These are phyloP conservation scores for Botryotinia calthae DNA, from an alignment of 2,329 filamentous ascomycete genomes.

Conservation along the genomic window DNA sequence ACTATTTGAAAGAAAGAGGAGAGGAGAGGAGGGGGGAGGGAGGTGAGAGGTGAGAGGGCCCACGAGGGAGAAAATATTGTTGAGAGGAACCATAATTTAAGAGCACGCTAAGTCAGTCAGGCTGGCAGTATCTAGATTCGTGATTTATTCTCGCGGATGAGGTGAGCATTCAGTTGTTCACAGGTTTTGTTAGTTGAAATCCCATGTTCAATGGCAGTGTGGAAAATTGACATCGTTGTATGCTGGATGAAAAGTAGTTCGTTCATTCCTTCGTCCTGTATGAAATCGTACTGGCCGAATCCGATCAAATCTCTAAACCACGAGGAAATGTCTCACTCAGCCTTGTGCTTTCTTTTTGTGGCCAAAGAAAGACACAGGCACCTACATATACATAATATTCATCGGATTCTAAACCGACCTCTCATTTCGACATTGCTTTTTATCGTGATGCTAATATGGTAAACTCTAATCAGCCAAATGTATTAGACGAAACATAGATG, in stretches of 20 bases:
- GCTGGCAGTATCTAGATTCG: background rate
- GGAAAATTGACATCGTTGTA: background rate
- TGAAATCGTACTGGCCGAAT: background rate
- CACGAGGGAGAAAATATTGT: background rate
- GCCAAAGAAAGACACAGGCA: background rate
- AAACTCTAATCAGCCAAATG: background rate
- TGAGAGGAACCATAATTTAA: background rate
- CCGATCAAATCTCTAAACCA: background rate
- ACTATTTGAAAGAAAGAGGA: background rate
- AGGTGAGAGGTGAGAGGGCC: background rate
- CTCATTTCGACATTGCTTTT: background rate
- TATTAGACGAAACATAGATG: background rate
- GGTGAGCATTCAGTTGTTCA: background rate
- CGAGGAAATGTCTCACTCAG: slow-evolving; percentile 17
- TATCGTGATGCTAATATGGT: background rate
- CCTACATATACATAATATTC: too few species aligned
- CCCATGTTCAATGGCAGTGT: background rate
- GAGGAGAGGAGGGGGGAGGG: background rate
- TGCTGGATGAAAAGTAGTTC: background rate
- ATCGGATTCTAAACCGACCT: background rate
- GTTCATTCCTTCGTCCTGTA: background rate
- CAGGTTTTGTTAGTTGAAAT: background rate
- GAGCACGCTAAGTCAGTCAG: background rate
- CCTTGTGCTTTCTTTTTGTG: slow-evolving; percentile 1
- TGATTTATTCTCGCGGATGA: background rate